A percentile compares a stretch with the other conserved stretches of the same genome.
phyloP scores from a whole-genome alignment of 495 filamentous ascomycete genomes.

The Penicillium longicatenatum region DNA sequence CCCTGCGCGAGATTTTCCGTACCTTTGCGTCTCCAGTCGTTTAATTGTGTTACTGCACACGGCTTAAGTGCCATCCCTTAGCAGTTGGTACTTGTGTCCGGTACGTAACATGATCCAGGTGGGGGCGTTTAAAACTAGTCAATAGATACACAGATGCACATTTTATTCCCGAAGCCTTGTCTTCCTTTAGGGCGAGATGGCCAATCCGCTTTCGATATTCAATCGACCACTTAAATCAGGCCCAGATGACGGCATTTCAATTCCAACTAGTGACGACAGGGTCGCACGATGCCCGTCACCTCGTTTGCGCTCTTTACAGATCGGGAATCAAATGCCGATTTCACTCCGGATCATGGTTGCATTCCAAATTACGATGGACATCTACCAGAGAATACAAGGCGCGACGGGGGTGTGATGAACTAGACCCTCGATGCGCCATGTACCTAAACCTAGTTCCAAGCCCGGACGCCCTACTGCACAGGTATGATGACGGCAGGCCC shows the following conservation, averaged over 20 bases:
- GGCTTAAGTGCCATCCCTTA: background rate
- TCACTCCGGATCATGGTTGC: background rate
- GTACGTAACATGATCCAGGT: background rate
- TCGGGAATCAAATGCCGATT: background rate
- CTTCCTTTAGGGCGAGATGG: background rate
- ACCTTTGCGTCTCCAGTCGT: background rate
- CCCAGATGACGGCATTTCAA: constrained; percentile 1
- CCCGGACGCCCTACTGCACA: constrained; percentile 1
- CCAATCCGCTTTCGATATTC: background rate
- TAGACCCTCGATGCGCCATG: background rate
- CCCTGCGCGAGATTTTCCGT: background rate
- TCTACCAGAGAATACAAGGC: background rate
- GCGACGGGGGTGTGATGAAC: background rate
- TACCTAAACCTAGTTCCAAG: background rate
- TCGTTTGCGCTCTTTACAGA: constrained; percentile 3
- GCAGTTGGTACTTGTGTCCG: background rate
- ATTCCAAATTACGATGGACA: background rate
- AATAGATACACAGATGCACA: background rate
- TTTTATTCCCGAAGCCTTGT: background rate
- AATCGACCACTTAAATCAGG: background rate
- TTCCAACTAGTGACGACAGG: background rate
- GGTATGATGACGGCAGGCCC: constrained; percentile 9
- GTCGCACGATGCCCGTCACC: background rate
- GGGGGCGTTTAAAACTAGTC: background rate
- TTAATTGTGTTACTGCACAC: background rate